A percentile compares a stretch with the other conserved stretches of the same genome.
Evolutionary conservation across 2,329 filamentous ascomycete genomes (phyloP).

Genomic region (Arthrocladium fulminans): DNA sequence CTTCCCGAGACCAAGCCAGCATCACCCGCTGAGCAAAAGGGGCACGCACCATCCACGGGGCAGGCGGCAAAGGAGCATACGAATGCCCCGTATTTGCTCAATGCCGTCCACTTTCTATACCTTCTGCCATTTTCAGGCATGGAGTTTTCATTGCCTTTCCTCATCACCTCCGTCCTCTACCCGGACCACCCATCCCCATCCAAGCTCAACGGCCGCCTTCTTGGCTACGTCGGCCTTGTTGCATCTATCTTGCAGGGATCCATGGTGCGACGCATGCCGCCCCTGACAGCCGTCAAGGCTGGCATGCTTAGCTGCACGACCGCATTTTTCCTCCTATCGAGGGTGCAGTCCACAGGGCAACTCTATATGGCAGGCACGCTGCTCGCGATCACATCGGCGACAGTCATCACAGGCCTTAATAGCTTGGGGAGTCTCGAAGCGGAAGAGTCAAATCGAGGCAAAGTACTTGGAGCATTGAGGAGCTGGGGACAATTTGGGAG

Average conservation of each 20-base stretch:
- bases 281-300: constrained; percentile 67
- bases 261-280: constrained; percentile 76
- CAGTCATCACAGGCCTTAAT: constrained; percentile 89
- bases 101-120: constrained; percentile 79
- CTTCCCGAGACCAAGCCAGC: constrained; percentile 80
- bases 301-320: constrained; percentile 69
- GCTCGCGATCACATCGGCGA: constrained; percentile 82
- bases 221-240: constrained; percentile 85
- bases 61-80: constrained; percentile 40
- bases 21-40: constrained; percentile 26
- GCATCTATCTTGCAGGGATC: constrained; percentile 88
- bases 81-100: constrained; percentile 76
- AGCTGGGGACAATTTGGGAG: constrained; percentile 77
- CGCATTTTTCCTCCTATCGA: constrained; percentile 71
- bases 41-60: constrained; percentile 22
- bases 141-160: constrained; percentile 95
- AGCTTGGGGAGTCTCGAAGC: constrained; percentile 88
- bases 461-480: constrained; percentile 75
- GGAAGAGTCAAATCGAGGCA: constrained; percentile 66
- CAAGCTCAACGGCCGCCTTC: constrained; percentile 69
- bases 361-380: constrained; percentile 77
- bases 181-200: constrained; percentile 54
- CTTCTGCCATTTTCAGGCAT: constrained; percentile 96
- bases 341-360: constrained; percentile 55
- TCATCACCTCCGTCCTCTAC: constrained; percentile 85